Percentiles rank a stretch among this genome's conserved stretches.
These are phyloP conservation scores for Gleditsia sinensis DNA, from an alignment of 306 rosid genomes.

Conservation along the genomic window DNA sequence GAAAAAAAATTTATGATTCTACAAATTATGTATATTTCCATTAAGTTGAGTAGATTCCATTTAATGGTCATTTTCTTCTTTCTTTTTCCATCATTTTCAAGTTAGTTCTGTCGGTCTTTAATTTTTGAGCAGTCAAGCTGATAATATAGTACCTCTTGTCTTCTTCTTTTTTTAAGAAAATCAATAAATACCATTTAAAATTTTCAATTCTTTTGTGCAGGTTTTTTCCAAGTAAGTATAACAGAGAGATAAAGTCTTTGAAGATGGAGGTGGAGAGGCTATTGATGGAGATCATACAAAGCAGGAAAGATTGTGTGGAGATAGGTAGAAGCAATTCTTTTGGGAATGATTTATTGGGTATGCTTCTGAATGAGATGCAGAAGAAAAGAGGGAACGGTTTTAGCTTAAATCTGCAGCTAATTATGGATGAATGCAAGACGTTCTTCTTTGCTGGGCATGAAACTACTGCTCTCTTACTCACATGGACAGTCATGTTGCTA, in stretches of 20 bases:
- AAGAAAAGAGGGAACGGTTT: constrained; percentile 56
- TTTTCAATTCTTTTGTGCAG: constrained; percentile 45
- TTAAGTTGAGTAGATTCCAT: background rate
- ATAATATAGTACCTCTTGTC: background rate
- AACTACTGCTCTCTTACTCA: constrained; percentile 86
- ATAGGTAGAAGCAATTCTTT: constrained; percentile 75
- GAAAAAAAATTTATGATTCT: background rate
- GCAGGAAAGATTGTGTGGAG: constrained; percentile 82
- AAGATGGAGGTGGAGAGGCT: constrained; percentile 83
- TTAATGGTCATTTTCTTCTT: background rate
- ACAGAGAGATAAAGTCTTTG: constrained; percentile 79
- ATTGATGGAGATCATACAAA: constrained; percentile 87
- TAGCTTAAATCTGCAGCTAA: constrained; percentile 63
- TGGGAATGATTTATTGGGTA: constrained; percentile 86
- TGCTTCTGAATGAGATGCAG: constrained; percentile 79
- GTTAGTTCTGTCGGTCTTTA: background rate
- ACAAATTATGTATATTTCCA: background rate
- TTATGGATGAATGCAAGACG: constrained; percentile 97
- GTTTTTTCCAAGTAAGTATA: constrained; percentile 87
- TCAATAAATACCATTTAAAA: too few species aligned
- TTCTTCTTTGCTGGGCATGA: constrained; percentile 98
- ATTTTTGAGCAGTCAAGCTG: background rate
- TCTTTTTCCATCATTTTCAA: constrained; percentile 23
- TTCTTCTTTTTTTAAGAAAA: background rate
- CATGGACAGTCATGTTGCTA: constrained; percentile 88